These are phyloP conservation scores for Perkinsela sp. DNA, from an alignment of 208 protist species.

Conservation along the genomic window DNA sequence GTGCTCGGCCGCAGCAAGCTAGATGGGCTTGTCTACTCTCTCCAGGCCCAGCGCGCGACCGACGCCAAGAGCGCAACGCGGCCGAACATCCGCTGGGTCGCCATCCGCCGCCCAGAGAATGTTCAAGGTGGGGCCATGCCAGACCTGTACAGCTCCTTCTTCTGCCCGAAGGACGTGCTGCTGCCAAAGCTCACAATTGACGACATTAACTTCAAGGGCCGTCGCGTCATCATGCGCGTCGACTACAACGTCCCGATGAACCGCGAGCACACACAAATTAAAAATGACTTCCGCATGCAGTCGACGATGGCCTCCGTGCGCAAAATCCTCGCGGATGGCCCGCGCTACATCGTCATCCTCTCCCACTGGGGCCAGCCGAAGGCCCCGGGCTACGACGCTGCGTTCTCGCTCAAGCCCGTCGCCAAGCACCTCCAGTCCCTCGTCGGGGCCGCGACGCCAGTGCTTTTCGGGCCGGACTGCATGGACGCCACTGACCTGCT, in stretches of 20 bases:
- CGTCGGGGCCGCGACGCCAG: constrained; percentile 22
- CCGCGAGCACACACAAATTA: constrained; percentile 37
- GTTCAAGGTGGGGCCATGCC: no score
- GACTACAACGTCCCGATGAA: constrained; percentile 88
- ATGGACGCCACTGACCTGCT: constrained; percentile 26
- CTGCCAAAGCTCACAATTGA: constrained; percentile 37
- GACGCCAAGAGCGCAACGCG: neutral
- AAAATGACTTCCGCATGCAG: constrained; percentile 75
- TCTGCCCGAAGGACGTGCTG: constrained; percentile 7
- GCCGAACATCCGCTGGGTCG: neutral
- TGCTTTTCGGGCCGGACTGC: constrained; percentile 45
- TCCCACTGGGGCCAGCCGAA: constrained; percentile 87
- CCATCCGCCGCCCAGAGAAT: neutral
- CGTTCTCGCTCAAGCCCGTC: constrained; percentile 67
- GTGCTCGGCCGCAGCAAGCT: neutral
- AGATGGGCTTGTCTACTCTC: neutral
- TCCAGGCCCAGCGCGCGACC: neutral
- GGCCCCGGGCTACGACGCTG: constrained; percentile 43
- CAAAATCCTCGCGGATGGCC: constrained; percentile 67
- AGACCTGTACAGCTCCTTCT: neutral
- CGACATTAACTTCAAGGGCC: constrained; percentile 49
- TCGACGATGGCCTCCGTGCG: constrained; percentile 76
- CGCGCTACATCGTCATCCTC: constrained; percentile 61
- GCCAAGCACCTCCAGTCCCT: constrained; percentile 59
- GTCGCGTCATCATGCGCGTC: constrained; percentile 73